phyloP scores from a whole-genome alignment of 108 stramenopile species.

The Cyclotella atomus region DNA sequence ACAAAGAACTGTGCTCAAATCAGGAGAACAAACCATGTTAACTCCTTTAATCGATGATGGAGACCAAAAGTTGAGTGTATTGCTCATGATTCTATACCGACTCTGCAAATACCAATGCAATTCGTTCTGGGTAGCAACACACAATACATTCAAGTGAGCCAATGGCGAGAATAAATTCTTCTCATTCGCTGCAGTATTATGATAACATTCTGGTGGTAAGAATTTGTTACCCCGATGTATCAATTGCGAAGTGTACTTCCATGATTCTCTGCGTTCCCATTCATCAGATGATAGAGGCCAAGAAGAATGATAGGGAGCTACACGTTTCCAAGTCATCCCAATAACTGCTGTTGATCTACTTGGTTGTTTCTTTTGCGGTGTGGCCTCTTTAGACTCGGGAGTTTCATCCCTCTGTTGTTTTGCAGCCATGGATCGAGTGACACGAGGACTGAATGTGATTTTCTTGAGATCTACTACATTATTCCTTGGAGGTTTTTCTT shows the following conservation, averaged over 20 bases:
- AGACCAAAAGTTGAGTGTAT: conserved; percentile 16
- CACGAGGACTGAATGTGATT: conserved; percentile 31
- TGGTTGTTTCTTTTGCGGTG: not conserved
- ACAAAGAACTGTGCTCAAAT: conserved; percentile 47
- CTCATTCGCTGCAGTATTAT: conserved; percentile 12
- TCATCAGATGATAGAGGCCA: conserved; percentile 13
- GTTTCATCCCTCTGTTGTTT: not conserved
- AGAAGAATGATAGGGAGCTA: conserved; percentile 23
- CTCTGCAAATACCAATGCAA: conserved; percentile 76
- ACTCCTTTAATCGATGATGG: not conserved
- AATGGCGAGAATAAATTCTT: conserved; percentile 35
- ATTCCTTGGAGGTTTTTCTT: not conserved
- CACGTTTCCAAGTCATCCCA: conserved; percentile 43
- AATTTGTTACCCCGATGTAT: conserved; percentile 32
- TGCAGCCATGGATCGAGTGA: conserved; percentile 44
- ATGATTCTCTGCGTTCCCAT: conserved; percentile 43
- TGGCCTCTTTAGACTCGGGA: not conserved
- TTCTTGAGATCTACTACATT: not conserved
- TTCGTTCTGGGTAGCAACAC: conserved; percentile 54
- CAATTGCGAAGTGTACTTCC: conserved; percentile 56
- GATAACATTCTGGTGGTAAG: conserved; percentile 20
- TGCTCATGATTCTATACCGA: conserved; percentile 59
- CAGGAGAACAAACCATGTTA: conserved; percentile 47
- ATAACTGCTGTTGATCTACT: conserved; percentile 16
- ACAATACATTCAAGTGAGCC: conserved; percentile 70